These are phyloP conservation scores for Diversispora eburnea DNA, from an alignment of 192 early-diverging fungal genomes.

Conservation along the genomic window DNA sequence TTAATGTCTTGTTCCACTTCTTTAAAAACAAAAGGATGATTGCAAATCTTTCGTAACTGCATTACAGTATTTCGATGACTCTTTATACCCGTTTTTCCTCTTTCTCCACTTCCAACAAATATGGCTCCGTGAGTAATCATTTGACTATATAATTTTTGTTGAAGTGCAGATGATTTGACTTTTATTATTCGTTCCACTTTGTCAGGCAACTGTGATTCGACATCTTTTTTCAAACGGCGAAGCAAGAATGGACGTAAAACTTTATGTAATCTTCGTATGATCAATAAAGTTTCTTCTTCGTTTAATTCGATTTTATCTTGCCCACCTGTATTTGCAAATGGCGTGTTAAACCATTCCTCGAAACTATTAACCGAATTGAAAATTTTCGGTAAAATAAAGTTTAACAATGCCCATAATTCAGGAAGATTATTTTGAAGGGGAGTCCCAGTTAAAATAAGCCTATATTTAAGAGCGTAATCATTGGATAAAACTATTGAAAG, in stretches of 20 bases:
- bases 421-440: conserved; percentile 94
- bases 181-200: conserved; percentile 95
- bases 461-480: conserved; percentile 85
- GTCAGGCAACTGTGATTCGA: conserved; percentile 95
- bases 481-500: conserved; percentile 82
- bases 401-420: conserved; percentile 94
- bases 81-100: conserved; percentile 62
- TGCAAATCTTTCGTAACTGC: conserved; percentile 98
- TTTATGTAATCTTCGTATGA: conserved; percentile 95
- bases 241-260: conserved; percentile 96
- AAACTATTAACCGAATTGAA: conserved; percentile 96
- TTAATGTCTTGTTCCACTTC: conserved; percentile 86
- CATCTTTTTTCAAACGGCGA: conserved; percentile 95
- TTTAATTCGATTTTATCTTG: conserved; percentile 90
- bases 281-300: conserved; percentile 96
- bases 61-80: conserved; percentile 94
- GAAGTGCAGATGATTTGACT: conserved; percentile 85
- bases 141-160: conserved; percentile 79
- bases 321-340: conserved; percentile 78
- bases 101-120: conserved; percentile 60
- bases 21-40: conserved; percentile 97
- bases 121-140: conserved; percentile 76
- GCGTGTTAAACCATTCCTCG: conserved; percentile 99
- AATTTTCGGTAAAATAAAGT: conserved; percentile 93
- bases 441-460: conserved; percentile 95